Evolutionary conservation across 2,329 filamentous ascomycete genomes (phyloP).

Genomic region (Xylaria hypoxylon): DNA sequence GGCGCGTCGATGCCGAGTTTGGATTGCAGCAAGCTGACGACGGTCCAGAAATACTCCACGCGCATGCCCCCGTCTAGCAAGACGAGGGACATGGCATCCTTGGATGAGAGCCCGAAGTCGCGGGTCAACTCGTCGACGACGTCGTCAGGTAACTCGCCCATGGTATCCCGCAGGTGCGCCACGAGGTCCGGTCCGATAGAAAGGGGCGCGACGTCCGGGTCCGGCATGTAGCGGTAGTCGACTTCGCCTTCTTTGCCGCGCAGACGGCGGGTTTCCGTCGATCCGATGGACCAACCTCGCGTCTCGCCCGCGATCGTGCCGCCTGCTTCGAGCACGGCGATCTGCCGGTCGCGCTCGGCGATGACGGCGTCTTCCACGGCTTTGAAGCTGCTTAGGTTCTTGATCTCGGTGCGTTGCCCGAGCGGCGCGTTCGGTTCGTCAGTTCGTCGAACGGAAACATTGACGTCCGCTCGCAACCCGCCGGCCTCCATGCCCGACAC

Average conservation of each 20-base stretch:
- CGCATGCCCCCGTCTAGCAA: conserved; percentile 81
- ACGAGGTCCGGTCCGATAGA: conserved; percentile 79
- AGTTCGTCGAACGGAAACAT: conserved; percentile 82
- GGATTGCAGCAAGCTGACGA: conserved; percentile 62
- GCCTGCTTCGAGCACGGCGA: conserved; percentile 79
- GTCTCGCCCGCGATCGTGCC: conserved; percentile 86
- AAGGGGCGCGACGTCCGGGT: conserved; percentile 87
- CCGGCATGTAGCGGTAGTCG: conserved; percentile 98
- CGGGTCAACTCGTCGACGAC: conserved; percentile 72
- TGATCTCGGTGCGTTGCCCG: conserved; percentile 94
- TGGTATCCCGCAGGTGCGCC: conserved; percentile 66
- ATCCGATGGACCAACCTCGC: conserved; percentile 89
- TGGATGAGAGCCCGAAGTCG: conserved; percentile 76
- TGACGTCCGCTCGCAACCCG: conserved; percentile 91
- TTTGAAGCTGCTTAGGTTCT: conserved; percentile 95
- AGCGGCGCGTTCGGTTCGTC: conserved; percentile 62
- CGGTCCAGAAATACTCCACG: conserved; percentile 82
- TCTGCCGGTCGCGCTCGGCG: conserved; percentile 90
- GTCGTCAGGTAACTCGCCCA: conserved; percentile 79
- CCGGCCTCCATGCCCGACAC: conserved; percentile 94
- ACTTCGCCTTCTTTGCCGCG: conserved; percentile 96
- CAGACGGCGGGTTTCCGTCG: conserved; percentile 81
- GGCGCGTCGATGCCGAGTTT: conserved; percentile 40
- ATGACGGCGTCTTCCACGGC: conserved; percentile 95
- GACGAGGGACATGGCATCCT: conserved; percentile 86